phyloP scores from a whole-genome alignment of 1,284 basidiomycete genomes.

The Puccinia horiana region DNA sequence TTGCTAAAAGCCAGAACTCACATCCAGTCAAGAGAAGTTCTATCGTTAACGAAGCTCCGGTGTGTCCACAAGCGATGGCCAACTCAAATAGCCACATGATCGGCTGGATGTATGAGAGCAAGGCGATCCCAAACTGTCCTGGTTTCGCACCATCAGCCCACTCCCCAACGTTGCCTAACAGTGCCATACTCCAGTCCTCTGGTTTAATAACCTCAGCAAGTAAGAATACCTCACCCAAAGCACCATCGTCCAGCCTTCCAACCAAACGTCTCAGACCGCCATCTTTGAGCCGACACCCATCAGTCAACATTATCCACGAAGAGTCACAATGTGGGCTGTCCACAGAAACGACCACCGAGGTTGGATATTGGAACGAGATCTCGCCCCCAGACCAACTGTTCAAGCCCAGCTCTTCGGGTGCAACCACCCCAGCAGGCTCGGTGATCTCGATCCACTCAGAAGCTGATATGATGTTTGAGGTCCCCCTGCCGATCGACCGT shows the following conservation, averaged over 20 bases:
- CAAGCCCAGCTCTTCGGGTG: not conserved
- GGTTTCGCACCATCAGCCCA: constrained; percentile 19
- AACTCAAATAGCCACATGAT: not conserved
- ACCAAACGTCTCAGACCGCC: not conserved
- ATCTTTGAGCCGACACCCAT: not conserved
- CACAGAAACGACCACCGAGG: not conserved
- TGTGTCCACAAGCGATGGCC: not conserved
- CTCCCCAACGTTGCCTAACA: not conserved
- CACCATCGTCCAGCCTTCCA: not conserved
- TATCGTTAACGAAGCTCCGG: constrained; percentile 1
- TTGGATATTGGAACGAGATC: not conserved
- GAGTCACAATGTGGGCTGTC: not conserved
- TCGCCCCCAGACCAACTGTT: not conserved
- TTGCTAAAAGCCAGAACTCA: constrained; percentile 14
- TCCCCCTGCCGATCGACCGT: not conserved
- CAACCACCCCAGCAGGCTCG: not conserved
- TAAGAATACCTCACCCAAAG: not conserved
- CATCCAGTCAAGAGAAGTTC: constrained; percentile 36
- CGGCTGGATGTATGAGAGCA: constrained; percentile 37
- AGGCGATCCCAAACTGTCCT: constrained; percentile 40
- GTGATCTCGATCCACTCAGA: constrained; percentile 11
- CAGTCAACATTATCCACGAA: not conserved
- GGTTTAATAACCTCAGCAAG: not conserved
- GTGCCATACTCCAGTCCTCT: not conserved
- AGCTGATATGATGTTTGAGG: not conserved